Evolutionary conservation across 192 early-diverging fungal species (phyloP).

Genomic region (Backusella macrospora): DNA sequence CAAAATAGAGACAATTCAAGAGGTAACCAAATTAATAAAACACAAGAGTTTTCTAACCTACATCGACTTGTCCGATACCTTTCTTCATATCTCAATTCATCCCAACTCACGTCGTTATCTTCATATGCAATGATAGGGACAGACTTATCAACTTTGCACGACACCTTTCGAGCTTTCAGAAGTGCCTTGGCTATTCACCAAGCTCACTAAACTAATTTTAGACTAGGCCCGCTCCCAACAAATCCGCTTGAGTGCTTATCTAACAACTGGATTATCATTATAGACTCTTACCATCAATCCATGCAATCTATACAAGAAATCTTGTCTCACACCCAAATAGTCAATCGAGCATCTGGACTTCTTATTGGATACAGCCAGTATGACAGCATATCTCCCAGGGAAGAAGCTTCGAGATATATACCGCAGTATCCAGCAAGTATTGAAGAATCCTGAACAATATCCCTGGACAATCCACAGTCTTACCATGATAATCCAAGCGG

Average conservation of each 20-base stretch:
- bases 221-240: conserved; percentile 1
- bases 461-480: conserved; percentile 18
- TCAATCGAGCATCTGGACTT: conserved; percentile 37
- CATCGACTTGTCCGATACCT: conserved; percentile 1
- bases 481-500: conserved; percentile 27
- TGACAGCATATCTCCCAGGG: conserved; percentile 31
- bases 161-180: conserved; percentile 2
- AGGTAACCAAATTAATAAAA: not conserved
- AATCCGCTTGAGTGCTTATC: not conserved
- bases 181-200: not conserved
- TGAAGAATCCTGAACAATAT: conserved; percentile 3
- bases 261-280: conserved; percentile 19
- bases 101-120: not conserved
- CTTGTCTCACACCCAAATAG: conserved; percentile 23
- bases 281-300: not conserved
- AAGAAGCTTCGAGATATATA: conserved; percentile 36
- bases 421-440: conserved; percentile 28
- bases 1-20: not conserved
- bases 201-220: not conserved
- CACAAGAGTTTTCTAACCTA: not conserved
- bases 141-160: not conserved
- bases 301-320: conserved; percentile 14
- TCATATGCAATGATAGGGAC: not conserved
- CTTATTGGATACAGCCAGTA: conserved; percentile 24
- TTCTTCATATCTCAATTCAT: conserved; percentile 2